Percentiles rank a stretch among this genome's conserved stretches.
phyloP scores from a whole-genome alignment of 1,284 basidiomycete species.

The Lentinus polychrous region DNA sequence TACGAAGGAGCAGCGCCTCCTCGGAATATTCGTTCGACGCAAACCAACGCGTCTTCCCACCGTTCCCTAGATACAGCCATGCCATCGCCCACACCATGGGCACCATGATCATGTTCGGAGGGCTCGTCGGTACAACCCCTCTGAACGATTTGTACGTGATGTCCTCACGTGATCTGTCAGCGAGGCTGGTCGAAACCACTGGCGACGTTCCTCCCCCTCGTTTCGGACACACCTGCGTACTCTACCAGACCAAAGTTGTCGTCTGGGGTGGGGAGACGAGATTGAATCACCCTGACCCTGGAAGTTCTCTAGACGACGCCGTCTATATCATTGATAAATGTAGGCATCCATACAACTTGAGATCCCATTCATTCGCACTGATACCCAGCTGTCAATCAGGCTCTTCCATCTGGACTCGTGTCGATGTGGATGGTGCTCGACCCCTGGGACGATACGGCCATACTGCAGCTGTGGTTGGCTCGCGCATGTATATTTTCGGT shows the following conservation, averaged over 20 bases:
- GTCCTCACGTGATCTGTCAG: slow-evolving; percentile 62
- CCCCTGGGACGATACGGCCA: slow-evolving; percentile 89
- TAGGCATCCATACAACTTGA: too few relatives aligned
- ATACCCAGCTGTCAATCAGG: slow-evolving; percentile 24
- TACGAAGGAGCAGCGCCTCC: too few relatives aligned
- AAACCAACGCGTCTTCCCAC: slow-evolving; percentile 34
- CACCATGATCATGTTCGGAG: slow-evolving; percentile 90
- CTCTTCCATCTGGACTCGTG: slow-evolving; percentile 83
- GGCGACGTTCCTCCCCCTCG: slow-evolving; percentile 82
- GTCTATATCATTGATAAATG: slow-evolving; percentile 83
- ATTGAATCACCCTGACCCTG: neutral
- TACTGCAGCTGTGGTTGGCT: slow-evolving; percentile 80
- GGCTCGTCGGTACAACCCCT: slow-evolving; percentile 79
- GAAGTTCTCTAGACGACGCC: slow-evolving; percentile 42
- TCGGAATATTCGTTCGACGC: neutral
- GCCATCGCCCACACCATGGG: slow-evolving; percentile 81
- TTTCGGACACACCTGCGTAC: slow-evolving; percentile 86
- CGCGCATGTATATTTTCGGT: slow-evolving; percentile 86
- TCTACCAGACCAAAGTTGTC: slow-evolving; percentile 86
- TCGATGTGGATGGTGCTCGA: slow-evolving; percentile 54
- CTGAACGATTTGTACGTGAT: slow-evolving; percentile 88
- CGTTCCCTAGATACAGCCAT: slow-evolving; percentile 92
- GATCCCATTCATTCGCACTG: neutral
- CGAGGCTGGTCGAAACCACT: slow-evolving; percentile 68
- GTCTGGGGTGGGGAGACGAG: slow-evolving; percentile 93